A percentile compares a stretch with the other conserved stretches of the same genome.
Conservation (phyloP, 1,139 yeast genomes). For the Geotrichum carabidarum region DNA sequence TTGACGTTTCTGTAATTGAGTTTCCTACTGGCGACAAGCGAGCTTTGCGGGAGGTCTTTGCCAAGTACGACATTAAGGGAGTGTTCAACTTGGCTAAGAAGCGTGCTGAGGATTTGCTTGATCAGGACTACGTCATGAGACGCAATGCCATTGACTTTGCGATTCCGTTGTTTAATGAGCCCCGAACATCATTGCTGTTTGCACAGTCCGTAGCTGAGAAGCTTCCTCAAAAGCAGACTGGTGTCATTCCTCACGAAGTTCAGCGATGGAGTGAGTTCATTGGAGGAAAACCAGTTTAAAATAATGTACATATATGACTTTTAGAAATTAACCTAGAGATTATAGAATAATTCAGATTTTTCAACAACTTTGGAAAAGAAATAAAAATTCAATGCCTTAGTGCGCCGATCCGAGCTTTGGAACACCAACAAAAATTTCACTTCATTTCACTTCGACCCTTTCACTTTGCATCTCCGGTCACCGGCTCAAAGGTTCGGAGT, state of each 20-base stretch:
- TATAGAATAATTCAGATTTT: not conserved
- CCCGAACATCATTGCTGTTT: constrained; percentile 82
- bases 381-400: no score
- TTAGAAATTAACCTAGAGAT: not conserved
- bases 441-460: no score
- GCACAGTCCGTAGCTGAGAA: constrained; percentile 76
- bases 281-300: constrained; percentile 80
- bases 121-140: constrained; percentile 95
- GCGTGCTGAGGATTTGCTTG: constrained; percentile 77
- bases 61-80: constrained; percentile 70
- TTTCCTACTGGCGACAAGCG: constrained; percentile 93
- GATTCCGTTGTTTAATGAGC: constrained; percentile 93
- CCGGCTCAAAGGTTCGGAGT: no score
- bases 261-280: constrained; percentile 94
- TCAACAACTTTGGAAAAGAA: not conserved
- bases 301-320: not conserved
- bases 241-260: constrained; percentile 75
- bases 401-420: no score
- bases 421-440: no score
- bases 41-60: constrained; percentile 88
- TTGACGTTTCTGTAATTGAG: constrained; percentile 57
- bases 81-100: constrained; percentile 89
- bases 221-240: constrained; percentile 47
- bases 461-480: no score
- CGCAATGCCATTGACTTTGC: constrained; percentile 98